Evolutionary conservation across 2,329 filamentous ascomycete species (phyloP).

Genomic region (Mollisia scopiformis): DNA sequence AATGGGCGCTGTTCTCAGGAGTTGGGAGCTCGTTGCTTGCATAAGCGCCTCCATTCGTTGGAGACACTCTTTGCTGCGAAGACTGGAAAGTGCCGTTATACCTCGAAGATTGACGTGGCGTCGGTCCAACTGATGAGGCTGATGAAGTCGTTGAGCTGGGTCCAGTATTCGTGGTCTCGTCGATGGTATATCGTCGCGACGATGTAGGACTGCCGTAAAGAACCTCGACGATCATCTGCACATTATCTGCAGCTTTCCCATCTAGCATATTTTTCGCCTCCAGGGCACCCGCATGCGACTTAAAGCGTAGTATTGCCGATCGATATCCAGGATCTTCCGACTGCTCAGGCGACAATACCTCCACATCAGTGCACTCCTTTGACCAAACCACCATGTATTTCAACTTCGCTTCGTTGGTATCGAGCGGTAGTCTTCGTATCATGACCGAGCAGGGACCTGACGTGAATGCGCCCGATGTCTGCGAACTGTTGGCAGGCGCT

Average conservation of each 20-base stretch:
- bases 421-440: conserved; percentile 57
- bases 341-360: conserved; percentile 53
- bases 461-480: conserved; percentile 29
- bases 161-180: conserved; percentile 47
- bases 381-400: conserved; percentile 62
- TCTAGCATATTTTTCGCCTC: conserved; percentile 62
- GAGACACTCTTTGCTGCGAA: conserved; percentile 44
- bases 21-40: conserved; percentile 62
- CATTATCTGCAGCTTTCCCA: conserved; percentile 54
- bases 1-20: conserved; percentile 54
- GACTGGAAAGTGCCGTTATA: conserved; percentile 64
- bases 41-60: conserved; percentile 58
- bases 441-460: conserved; percentile 46
- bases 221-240: conserved; percentile 61
- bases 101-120: conserved; percentile 42
- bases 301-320: conserved; percentile 58
- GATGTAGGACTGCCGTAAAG: conserved; percentile 40
- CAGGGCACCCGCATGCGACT: conserved; percentile 53
- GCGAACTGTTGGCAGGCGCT: conserved; percentile 23
- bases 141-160: conserved; percentile 45
- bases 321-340: conserved; percentile 53
- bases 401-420: conserved; percentile 56
- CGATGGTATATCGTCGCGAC: conserved; percentile 56
- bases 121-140: conserved; percentile 37
- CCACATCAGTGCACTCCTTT: conserved; percentile 54